Evolutionary conservation across 345 rosid genomes (phyloP).

Genomic region (Eucalyptus fibrosa): DNA sequence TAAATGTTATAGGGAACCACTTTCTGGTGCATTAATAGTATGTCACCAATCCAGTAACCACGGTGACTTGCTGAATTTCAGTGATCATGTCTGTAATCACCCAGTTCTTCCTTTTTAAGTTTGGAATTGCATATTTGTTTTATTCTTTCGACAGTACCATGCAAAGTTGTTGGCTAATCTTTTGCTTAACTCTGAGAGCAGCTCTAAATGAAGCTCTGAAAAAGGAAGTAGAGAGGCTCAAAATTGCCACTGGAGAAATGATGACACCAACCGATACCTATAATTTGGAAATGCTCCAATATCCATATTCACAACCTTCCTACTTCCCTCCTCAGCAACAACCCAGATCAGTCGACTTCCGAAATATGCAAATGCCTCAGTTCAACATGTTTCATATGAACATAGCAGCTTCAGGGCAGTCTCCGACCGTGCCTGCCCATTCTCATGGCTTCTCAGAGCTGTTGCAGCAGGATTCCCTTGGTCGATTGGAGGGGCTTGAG

Average conservation of each 20-base stretch:
- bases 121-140: background rate
- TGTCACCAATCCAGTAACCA: background rate
- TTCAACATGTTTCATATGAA: conserved; percentile 35
- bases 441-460: conserved; percentile 41
- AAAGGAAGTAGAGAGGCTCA: conserved; percentile 88
- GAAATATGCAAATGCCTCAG: conserved; percentile 33
- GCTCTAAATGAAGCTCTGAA: conserved; percentile 75
- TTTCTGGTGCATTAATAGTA: background rate
- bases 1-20: background rate
- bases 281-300: conserved; percentile 58
- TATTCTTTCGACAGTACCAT: background rate
- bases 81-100: background rate
- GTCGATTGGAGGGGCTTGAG: conserved; percentile 76
- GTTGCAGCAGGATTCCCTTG: conserved; percentile 59
- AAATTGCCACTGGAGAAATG: conserved; percentile 60
- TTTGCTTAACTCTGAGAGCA: conserved; percentile 7
- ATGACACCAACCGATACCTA: conserved; percentile 47
- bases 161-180: background rate
- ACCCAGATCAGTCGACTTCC: conserved; percentile 15
- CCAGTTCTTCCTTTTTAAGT: background rate
- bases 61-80: background rate
- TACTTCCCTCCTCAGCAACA: conserved; percentile 38
- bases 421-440: conserved; percentile 10
- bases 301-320: conserved; percentile 30
- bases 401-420: conserved; percentile 16